Base-by-base conservation (phyloP, 2,329 filamentous ascomycete genomes). In the Dothideomycetes sp. region DNA sequence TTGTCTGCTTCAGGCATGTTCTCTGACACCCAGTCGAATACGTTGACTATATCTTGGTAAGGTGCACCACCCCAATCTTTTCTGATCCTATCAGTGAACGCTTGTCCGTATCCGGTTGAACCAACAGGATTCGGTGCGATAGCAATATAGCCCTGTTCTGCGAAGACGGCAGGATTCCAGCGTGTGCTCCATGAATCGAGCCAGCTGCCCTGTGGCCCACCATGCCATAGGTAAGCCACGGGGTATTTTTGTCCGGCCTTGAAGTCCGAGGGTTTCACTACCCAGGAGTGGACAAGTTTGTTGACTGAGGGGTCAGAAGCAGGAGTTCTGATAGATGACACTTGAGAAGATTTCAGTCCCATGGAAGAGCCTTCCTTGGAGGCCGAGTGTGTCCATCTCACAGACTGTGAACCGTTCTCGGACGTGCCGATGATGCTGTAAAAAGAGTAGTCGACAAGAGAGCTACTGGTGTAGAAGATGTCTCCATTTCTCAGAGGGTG, bases 81-180 rank as follows among this genome's bases (percentile, higher is more conserved):
- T 36, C 75, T 69, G 53, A 95, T 94, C 0, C 77, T 81, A 55
- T 94, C 78, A 22, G 78, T 77, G 41, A 89, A 74, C 22, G 73
- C 71, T 63, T 89, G 82, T 4, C 86, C 86, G 53, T 87, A 94
- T 3, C 84, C 82, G 4, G 84, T 87, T 53, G 78, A 84, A 13
- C 86, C 86, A 0, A 84, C 91, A 7, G 84, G 84, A 57, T 94
- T 94, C 8, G 85, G 84, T 35, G 78, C 73, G 33, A 94, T 77
- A 16, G 82, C 84, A 3, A 94, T 73, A 55, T 91, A 94, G 32
- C 86, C 86, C 62, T 89, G 84, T 58, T 93, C 85, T 3, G 86
- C 85, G 55, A 86, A 93, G 8, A 89, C 73, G 45, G 83, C 84
- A 2, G 83, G 81, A 56, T 93, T 93, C 86, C 86, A 94, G 13